Base-by-base conservation (phyloP, 1,139 yeast species). In the Protomyces macrosporus region DNA sequence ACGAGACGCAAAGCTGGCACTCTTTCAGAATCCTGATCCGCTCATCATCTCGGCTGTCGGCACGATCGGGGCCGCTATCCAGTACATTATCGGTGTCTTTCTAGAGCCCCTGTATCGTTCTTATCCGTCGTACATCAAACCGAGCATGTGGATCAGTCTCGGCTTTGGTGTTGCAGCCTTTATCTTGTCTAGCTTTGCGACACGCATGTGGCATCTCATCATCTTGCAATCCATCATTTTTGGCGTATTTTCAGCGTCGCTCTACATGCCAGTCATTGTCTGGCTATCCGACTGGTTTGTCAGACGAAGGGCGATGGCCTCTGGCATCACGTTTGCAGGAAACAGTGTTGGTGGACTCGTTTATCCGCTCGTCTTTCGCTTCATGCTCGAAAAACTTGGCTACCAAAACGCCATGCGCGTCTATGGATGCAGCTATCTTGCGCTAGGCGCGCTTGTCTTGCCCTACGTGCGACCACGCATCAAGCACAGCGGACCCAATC, bases 261-360 rank as follows among this genome's bases (percentile, higher is more conserved):
- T 55, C 35, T 55, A 55, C 53, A 45, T 45, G 30, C 60, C 60
- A 4, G 60, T 55, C 7, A 55, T 55, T 48, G 60, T 55, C 10
- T 48, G 53, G 53, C 45, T 65, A 4, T 56, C 56, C 5, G 63
- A 64, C 23, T 86, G 86, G 81, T 86, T 84, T 70, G 75, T 79
- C 66, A 76, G 71, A 65, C 83, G 78, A 66, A 75, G 90, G 64
- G 90, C 86, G 1, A 73, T 81, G 66, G 89, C 88, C 3, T 71
- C 83, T 54, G 84, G 88, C 0, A 72, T 84, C 4, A 86, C 86
- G 0, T 81, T 86, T 4, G 80, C 81, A 69, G 89, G 90, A n/a
- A 90, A 90, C 0, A 79, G 85, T 40, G 72, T 85, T 4, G 91
- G 91, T 16, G 88, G 88, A 55, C 79, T 84, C 36, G 75, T 84